Evolutionary conservation across 73 alveolate genomes (phyloP), one percentile per base, ranked within the genome.

Genomic region (Loxodes magnus): DNA sequence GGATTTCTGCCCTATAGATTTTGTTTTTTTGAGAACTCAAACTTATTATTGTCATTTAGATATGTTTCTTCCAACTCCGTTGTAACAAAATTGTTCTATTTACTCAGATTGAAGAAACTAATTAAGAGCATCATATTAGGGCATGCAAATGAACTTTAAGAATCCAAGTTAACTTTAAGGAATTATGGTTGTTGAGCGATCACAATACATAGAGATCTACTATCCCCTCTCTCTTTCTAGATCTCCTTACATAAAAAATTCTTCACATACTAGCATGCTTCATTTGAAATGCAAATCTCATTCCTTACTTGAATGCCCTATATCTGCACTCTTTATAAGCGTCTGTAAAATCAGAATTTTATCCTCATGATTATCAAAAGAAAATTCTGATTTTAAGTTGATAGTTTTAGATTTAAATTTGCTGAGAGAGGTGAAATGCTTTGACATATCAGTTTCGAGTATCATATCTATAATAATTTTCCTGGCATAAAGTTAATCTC

Each of bases 381-480:
- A 59, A 5, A 25, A 16, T 4, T 14, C n/a, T 56, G 35, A 44
- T 12, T 42, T 21, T 27, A 62, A n/a, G 14, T 16, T 33, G 10
- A 33, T 1, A 4, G 56, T 59, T 56, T 61, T 73, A 19, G 87
- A 37, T 35, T 54, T 63, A 9, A 73, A 54, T 22, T 48, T 31
- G 29, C 67, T 41, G n/a, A 56, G 41, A 12, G 65, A 69, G 52
- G 63, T 60, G 2, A 75, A 77, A 41, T 83, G 95, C 38, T 72
- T 68, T 15, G 93, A 81, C 92, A 83, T 78, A 67, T 83, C 95
- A 2, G 95, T 83, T 1, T 88, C 81, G 53, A 83, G 73, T n/a
- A 83, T 80, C 70, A 78, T 80, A 3, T 75, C 51, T 4, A 79
- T 79, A 41, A 83, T 74, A 52, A 74, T 42, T 42, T 83, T 78